Conservation (phyloP, 2,329 filamentous ascomycete species). For the Didymella sp. region DNA sequence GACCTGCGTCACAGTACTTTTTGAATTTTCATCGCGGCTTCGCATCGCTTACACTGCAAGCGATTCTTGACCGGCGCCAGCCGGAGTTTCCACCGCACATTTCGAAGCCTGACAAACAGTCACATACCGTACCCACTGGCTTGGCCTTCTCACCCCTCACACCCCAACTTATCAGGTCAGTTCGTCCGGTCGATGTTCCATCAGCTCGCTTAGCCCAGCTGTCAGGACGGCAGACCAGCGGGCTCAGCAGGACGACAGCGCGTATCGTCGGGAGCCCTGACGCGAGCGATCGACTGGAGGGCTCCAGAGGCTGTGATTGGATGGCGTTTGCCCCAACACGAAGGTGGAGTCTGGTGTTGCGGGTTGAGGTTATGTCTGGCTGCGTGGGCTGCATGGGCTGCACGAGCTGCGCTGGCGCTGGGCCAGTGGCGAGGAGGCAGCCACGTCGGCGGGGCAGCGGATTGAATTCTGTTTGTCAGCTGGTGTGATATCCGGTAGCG, state of each 20-base stretch:
- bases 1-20: too few species aligned
- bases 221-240: conserved; percentile 7
- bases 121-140: neutral
- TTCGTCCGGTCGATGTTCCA: neutral
- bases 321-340: too few species aligned
- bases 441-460: conserved; percentile 1
- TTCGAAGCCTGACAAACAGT: too few species aligned
- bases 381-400: conserved; percentile 1
- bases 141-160: neutral
- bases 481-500: neutral
- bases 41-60: too few species aligned
- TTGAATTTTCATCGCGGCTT: too few species aligned
- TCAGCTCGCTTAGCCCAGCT: neutral
- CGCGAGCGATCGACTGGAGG: neutral
- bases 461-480: neutral
- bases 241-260: neutral
- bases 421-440: conserved; percentile 3
- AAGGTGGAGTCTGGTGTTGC: neutral
- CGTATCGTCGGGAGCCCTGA: conserved; percentile 1
- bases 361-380: neutral
- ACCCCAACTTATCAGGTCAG: neutral
- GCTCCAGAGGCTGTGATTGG: neutral
- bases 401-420: conserved; percentile 1
- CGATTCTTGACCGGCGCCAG: too few species aligned
- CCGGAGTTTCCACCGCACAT: too few species aligned